These are phyloP conservation scores for Cryptosporidium xiaoi DNA, from an alignment of 169 alveolate species.

Conservation along the genomic window DNA sequence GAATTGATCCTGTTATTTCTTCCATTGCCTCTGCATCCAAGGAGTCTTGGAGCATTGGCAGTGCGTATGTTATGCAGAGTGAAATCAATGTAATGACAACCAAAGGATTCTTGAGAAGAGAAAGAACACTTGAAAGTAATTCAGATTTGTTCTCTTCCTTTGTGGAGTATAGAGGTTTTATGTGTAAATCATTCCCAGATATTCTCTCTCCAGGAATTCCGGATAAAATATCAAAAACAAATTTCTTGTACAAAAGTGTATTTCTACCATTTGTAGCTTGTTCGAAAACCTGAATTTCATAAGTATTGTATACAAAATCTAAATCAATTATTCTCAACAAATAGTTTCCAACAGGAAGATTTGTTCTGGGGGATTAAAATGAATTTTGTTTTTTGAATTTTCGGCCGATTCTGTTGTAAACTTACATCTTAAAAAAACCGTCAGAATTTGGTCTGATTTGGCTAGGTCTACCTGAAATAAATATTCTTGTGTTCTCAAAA, in stretches of 20 bases:
- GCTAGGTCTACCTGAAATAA: conserved; percentile 10
- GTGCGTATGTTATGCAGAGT: conserved; percentile 19
- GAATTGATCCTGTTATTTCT: conserved; percentile 51
- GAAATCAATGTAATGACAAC: conserved; percentile 35
- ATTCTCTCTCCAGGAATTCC: conserved; percentile 8
- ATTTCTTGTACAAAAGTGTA: conserved; percentile 5
- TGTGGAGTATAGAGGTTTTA: conserved; percentile 47
- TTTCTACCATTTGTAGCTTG: conserved; percentile 15
- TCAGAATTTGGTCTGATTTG: conserved; percentile 21
- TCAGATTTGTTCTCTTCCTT: neutral
- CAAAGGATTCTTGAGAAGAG: conserved; percentile 50
- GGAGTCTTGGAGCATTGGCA: conserved; percentile 59
- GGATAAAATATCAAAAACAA: conserved; percentile 14
- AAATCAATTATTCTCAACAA: conserved; percentile 20
- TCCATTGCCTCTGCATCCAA: conserved; percentile 68
- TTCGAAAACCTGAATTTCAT: conserved; percentile 12
- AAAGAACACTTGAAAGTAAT: neutral
- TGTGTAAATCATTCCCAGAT: conserved; percentile 2
- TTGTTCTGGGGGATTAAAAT: neutral
- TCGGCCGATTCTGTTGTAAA: neutral
- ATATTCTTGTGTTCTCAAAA: conserved; percentile 23
- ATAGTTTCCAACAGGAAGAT: conserved; percentile 45
- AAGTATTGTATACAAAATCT: conserved; percentile 10
- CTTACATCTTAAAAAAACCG: conserved; percentile 63
- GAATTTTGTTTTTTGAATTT: too few species aligned